Base-by-base conservation (phyloP, 2,329 filamentous ascomycete genomes). In the Fusarium tanahbumbuense region DNA sequence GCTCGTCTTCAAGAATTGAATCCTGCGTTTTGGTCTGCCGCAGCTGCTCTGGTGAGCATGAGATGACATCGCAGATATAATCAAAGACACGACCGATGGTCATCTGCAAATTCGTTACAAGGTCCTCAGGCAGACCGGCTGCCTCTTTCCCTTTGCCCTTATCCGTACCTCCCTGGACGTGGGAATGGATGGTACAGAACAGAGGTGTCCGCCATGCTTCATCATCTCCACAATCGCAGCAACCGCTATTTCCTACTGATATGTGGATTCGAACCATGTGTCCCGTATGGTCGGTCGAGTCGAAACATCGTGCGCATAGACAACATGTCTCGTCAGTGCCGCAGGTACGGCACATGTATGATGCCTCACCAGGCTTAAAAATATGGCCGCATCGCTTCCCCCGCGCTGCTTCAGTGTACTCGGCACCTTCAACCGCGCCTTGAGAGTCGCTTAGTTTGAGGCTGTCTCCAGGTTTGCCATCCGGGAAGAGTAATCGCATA, bases 331-430 rank as follows among this genome's bases (percentile, higher is more conserved):
- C 95, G 80, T 99, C 97, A 46, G 92, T 90, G 49, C 93, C 93
- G 80, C 96, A 99, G 12, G 95, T 98, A 75, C 94, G 92, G 85
- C 96, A 99, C 75, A 92, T 88, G 79, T 98, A 99, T 63, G 93
- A 95, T 60, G 94, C 94, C 83, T 99, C 96, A 53, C 95, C 96
- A 16, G 89, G 87, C 81, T 95, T 95, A 86, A 99, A 97, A 68
- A 99, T 98, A 83, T 99, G 97, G 6, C 96, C 97, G 79, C 96
- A 99, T 48, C 94, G 91, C 81, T 97, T 97, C 58, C 97, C 96
- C 72, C 93, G 89, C 16, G 96, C 96, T 9, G 92, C 92, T 72
- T 95, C 92, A 22, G 93, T 96, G 78, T 98, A 99, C 79, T 99
- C 97, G 32, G 95, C 93, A 13, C 96, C 95, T 76, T 97, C 94